These are phyloP conservation scores for Vanderwaltozyma tropicalis DNA, from an alignment of 805 yeast species.

Conservation along the genomic window DNA sequence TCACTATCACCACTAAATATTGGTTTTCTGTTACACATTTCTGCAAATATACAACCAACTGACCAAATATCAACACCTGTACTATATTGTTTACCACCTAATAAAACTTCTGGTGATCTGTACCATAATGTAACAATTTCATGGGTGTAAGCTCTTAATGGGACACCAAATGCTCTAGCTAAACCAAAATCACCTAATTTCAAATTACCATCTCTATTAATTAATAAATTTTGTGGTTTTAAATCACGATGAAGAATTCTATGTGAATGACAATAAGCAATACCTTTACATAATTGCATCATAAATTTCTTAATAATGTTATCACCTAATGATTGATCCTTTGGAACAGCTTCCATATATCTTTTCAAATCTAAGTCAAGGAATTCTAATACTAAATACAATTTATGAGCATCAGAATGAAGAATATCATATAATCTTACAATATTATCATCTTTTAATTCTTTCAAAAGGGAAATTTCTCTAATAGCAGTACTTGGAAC, in stretches of 20 bases:
- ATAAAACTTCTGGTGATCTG: slow-evolving; percentile 91
- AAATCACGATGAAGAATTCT: slow-evolving; percentile 64
- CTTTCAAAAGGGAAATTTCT: slow-evolving; percentile 92
- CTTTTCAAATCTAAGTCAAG: slow-evolving; percentile 89
- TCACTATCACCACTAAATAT: slow-evolving; percentile 92
- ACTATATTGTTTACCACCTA: slow-evolving; percentile 91
- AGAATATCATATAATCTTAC: slow-evolving; percentile 90
- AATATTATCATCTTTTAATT: slow-evolving; percentile 83
- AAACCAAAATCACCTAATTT: slow-evolving; percentile 95
- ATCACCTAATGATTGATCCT: slow-evolving; percentile 80
- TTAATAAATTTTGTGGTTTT: slow-evolving; percentile 90
- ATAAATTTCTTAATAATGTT: slow-evolving; percentile 81
- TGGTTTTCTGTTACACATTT: slow-evolving; percentile 97
- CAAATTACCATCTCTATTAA: slow-evolving; percentile 80
- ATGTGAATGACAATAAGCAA: slow-evolving; percentile 56
- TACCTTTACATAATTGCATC: slow-evolving; percentile 87
- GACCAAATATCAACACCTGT: slow-evolving; percentile 98
- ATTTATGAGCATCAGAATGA: slow-evolving; percentile 84
- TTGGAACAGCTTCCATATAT: slow-evolving; percentile 84
- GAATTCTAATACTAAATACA: slow-evolving; percentile 85
- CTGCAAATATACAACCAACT: slow-evolving; percentile 95
- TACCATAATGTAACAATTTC: slow-evolving; percentile 98
- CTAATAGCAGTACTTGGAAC: slow-evolving; percentile 97
- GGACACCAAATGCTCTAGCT: slow-evolving; percentile 96
- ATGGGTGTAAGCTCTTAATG: slow-evolving; percentile 92